Base-by-base conservation (phyloP, 768 basidiomycete genomes). In the Phaffia tasmanica region DNA sequence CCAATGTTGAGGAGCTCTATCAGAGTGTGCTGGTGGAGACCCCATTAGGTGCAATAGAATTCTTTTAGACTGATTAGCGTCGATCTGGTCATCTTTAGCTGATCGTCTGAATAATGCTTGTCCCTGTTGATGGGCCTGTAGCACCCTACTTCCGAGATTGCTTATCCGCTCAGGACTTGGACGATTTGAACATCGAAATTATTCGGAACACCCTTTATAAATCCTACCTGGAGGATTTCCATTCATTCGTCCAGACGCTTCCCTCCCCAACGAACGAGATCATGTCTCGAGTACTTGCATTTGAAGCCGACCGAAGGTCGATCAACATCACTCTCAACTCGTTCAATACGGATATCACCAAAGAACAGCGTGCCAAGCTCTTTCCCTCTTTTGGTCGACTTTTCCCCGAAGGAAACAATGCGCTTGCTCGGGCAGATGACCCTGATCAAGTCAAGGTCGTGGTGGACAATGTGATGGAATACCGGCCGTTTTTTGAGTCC, bases 261-360 rank as follows among this genome's bases (percentile, higher is more conserved):
- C 86, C 89, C 51, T 82, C 83, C 14, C 89, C 95, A 0, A 97
- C 95, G 3, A 81, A 84, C 18, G 91, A 94, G 54, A 84, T 91
- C 70, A 98, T 98, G 95, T 83, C 86, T 68, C 82, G 81, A 49
- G 90, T 95, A 73, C 85, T 99, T 66, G 81, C 86, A 8, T 99
- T 99, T 73, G 95, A 99, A 80, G 95, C 94, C 30, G 95, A 99
- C 79, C 83, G 95, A 47, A 85, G 95, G 61, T 87, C 92, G 1
- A 86, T 98, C 76, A 99, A 98, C 80, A 97, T 99, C 77, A 95
- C 95, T 46, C 89, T 99, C 80, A 99, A 99, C 81, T 98, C 95
- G 16, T 94, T 98, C 79, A 87, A 86, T 68, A 97, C 95, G 4
- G 90, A 91, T 72, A 83, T 99, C 67, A 81, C 86, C 50, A 99